These are phyloP conservation scores for Spathaspora arborariae DNA, from an alignment of 805 yeast species.

Conservation along the genomic window DNA sequence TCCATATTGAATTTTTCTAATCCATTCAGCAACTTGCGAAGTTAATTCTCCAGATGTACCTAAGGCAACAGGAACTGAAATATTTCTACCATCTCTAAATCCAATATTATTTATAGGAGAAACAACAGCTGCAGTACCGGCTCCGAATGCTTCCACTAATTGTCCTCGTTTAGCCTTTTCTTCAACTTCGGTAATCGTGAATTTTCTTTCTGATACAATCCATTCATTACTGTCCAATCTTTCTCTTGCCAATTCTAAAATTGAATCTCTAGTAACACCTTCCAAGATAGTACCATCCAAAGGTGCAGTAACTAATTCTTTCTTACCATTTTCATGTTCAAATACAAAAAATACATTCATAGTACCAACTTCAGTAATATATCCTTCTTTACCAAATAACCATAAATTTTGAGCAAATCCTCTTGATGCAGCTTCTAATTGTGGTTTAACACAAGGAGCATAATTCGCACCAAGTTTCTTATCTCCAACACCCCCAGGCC, in stretches of 20 bases:
- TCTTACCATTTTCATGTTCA: constrained; percentile 65
- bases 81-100: constrained; percentile 61
- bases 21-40: constrained; percentile 78
- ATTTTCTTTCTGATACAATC: constrained; percentile 80
- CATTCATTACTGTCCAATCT: constrained; percentile 75
- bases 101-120: constrained; percentile 89
- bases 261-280: constrained; percentile 94
- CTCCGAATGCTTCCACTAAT: constrained; percentile 90
- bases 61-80: constrained; percentile 71
- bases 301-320: constrained; percentile 93
- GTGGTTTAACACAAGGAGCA: constrained; percentile 93
- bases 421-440: constrained; percentile 80
- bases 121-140: constrained; percentile 98
- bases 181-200: constrained; percentile 73
- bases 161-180: constrained; percentile 76
- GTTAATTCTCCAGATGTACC: constrained; percentile 87
- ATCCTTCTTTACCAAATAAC: constrained; percentile 85
- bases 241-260: constrained; percentile 72
- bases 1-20: constrained; percentile 88
- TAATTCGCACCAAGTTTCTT: constrained; percentile 96
- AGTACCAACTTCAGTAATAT: constrained; percentile 95
- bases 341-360: constrained; percentile 93
- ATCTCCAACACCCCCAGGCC: constrained; percentile 99
- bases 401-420: constrained; percentile 96
- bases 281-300: constrained; percentile 95